A percentile compares a stretch with the other conserved stretches of the same genome.
phyloP scores from a whole-genome alignment of 208 protist genomes.

The Wallacemonas collosoma region DNA sequence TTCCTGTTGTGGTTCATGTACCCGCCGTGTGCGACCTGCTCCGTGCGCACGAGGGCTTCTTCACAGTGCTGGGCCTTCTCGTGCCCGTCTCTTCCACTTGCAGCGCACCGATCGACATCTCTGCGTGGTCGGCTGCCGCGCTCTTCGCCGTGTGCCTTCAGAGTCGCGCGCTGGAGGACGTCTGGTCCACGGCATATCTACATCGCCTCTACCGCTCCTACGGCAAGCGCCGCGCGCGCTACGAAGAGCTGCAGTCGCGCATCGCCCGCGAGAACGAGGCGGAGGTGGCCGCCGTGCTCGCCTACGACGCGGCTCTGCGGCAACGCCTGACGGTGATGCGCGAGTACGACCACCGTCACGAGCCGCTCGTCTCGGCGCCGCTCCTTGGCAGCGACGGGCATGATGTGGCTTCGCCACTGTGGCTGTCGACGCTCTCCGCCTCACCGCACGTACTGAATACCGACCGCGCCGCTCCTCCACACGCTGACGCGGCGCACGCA shows the following conservation, averaged over 20 bases:
- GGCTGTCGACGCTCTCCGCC: too few species aligned
- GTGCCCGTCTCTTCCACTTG: background rate
- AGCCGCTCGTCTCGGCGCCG: background rate
- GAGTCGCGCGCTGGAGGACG: slow-evolving; percentile 31
- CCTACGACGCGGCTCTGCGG: slow-evolving; percentile 20
- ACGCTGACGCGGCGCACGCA: too few species aligned
- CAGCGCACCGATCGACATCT: slow-evolving; percentile 15
- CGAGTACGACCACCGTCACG: slow-evolving; percentile 4
- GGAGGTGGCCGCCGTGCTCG: slow-evolving; percentile 24
- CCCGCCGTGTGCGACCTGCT: slow-evolving; percentile 19
- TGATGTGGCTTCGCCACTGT: too few species aligned
- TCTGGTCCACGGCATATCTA: slow-evolving; percentile 27
- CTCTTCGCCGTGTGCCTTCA: slow-evolving; percentile 34
- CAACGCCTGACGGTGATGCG: slow-evolving; percentile 2
- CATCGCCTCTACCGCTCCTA: slow-evolving; percentile 28
- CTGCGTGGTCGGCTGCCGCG: slow-evolving; percentile 18
- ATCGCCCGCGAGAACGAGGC: slow-evolving; percentile 17
- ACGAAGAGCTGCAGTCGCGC: slow-evolving; percentile 22
- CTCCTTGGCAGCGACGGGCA: too few species aligned
- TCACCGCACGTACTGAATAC: too few species aligned
- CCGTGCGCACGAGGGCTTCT: slow-evolving; percentile 1
- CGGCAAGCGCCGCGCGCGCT: slow-evolving; percentile 23
- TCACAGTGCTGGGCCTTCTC: slow-evolving; percentile 29
- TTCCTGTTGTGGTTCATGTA: slow-evolving; percentile 17
- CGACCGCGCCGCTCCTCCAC: too few species aligned